phyloP scores from a whole-genome alignment of 495 filamentous ascomycete species.

The Daldinia decipiens region DNA sequence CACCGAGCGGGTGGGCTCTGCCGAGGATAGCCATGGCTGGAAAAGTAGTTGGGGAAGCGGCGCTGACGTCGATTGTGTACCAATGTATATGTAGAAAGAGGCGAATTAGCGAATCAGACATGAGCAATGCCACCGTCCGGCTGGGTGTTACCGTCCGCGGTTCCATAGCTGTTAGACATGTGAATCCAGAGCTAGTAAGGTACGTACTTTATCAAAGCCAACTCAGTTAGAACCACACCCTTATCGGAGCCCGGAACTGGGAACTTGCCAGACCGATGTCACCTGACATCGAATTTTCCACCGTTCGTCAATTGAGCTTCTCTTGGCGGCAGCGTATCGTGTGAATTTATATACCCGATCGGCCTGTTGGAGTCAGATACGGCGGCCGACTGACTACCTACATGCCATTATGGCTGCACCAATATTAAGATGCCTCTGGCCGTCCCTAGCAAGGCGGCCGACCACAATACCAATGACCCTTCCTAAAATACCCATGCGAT shows the following conservation, averaged over 20 bases:
- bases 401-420: constrained; percentile 42
- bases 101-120: constrained; percentile 5
- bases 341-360: background rate
- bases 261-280: constrained; percentile 34
- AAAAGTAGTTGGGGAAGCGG: constrained; percentile 19
- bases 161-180: background rate
- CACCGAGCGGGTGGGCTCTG: constrained; percentile 42
- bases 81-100: background rate
- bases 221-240: background rate
- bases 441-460: constrained; percentile 35
- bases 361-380: constrained; percentile 20
- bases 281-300: constrained; percentile 41
- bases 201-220: background rate
- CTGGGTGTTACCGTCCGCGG: constrained; percentile 1
- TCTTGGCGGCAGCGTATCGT: constrained; percentile 2
- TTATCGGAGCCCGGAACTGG: constrained; percentile 1
- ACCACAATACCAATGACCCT: constrained; percentile 35
- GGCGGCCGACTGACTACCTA: constrained; percentile 3
- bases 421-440: constrained; percentile 46
- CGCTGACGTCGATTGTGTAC: constrained; percentile 36
- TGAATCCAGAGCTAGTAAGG: background rate
- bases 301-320: constrained; percentile 19
- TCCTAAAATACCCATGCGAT: constrained; percentile 40
- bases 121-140: constrained; percentile 1
- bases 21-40: constrained; percentile 53